These are phyloP conservation scores for Crithidia expoeki DNA, from an alignment of 208 protist species.

Conservation along the genomic window DNA sequence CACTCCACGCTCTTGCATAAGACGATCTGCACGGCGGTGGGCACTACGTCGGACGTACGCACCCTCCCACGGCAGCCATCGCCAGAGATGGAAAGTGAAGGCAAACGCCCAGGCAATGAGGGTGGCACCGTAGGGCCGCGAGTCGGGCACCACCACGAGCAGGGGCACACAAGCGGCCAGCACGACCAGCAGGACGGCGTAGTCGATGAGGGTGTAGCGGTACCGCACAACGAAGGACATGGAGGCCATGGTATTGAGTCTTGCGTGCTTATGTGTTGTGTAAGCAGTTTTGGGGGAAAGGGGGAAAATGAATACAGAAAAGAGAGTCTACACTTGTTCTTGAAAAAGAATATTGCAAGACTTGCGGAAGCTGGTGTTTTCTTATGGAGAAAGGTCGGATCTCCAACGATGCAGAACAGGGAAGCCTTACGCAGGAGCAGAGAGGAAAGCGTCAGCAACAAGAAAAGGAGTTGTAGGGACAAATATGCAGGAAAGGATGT, in stretches of 20 bases:
- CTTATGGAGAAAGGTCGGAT: too few species aligned
- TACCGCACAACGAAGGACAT: constrained; percentile 7
- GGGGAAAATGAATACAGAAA: not conserved
- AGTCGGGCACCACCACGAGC: constrained; percentile 15
- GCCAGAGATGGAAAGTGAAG: constrained; percentile 27
- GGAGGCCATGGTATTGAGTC: not conserved
- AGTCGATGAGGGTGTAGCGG: constrained; percentile 11
- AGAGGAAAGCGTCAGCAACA: too few species aligned
- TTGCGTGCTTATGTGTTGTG: too few species aligned
- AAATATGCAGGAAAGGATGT: too few species aligned
- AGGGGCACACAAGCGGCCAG: constrained; percentile 29
- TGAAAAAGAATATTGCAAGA: too few species aligned
- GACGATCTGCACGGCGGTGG: constrained; percentile 14
- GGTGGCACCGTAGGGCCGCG: constrained; percentile 24
- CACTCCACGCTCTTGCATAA: constrained; percentile 21
- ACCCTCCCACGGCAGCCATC: constrained; percentile 22
- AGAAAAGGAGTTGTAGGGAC: too few species aligned
- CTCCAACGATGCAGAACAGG: too few species aligned
- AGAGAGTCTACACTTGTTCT: too few species aligned
- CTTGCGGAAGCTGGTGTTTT: too few species aligned
- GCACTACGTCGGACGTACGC: constrained; percentile 11
- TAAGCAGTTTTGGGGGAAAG: not conserved
- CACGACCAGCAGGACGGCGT: not conserved
- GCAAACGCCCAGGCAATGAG: constrained; percentile 22
- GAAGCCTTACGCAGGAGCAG: too few species aligned